Conservation (phyloP, 2,329 filamentous ascomycete genomes). For the Clonostachys rosea region DNA sequence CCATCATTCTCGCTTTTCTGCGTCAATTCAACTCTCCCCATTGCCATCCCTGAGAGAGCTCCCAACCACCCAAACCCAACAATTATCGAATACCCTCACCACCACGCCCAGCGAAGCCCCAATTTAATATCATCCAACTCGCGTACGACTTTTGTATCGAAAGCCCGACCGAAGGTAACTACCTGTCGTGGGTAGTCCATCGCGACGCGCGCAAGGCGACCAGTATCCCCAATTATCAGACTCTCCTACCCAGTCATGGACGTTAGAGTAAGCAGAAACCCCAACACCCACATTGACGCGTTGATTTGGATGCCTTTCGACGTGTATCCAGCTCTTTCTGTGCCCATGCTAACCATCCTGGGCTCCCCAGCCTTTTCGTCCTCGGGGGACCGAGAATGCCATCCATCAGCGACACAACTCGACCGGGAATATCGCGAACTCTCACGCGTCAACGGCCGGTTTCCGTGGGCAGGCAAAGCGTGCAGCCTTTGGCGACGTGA, state of each 20-base stretch:
- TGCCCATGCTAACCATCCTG: neutral
- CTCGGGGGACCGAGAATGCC: slow-evolving; percentile 41
- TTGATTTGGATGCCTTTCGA: neutral
- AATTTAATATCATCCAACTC: too few relatives aligned
- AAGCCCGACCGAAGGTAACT: too few relatives aligned
- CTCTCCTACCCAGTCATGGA: slow-evolving; percentile 15
- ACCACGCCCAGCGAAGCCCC: too few relatives aligned
- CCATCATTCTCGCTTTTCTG: too few relatives aligned
- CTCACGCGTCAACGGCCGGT: slow-evolving; percentile 13
- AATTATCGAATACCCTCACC: too few relatives aligned
- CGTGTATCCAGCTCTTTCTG: neutral
- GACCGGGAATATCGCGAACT: slow-evolving; percentile 48
- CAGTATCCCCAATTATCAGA: too few relatives aligned
- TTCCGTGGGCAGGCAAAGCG: slow-evolving; percentile 58
- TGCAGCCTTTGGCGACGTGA: slow-evolving; percentile 77
- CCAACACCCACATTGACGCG: neutral
- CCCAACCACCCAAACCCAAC: too few relatives aligned
- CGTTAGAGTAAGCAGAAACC: slow-evolving; percentile 20
- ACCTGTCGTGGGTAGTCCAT: too few relatives aligned
- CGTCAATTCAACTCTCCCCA: too few relatives aligned
- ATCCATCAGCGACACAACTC: slow-evolving; percentile 84
- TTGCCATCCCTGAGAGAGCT: too few relatives aligned
- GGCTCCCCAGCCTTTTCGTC: slow-evolving; percentile 28
- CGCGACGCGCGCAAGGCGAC: too few relatives aligned
- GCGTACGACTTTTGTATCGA: too few relatives aligned